Base-by-base conservation (phyloP, 2,329 filamentous ascomycete genomes). In the Myriosclerotinia scirpicola region DNA sequence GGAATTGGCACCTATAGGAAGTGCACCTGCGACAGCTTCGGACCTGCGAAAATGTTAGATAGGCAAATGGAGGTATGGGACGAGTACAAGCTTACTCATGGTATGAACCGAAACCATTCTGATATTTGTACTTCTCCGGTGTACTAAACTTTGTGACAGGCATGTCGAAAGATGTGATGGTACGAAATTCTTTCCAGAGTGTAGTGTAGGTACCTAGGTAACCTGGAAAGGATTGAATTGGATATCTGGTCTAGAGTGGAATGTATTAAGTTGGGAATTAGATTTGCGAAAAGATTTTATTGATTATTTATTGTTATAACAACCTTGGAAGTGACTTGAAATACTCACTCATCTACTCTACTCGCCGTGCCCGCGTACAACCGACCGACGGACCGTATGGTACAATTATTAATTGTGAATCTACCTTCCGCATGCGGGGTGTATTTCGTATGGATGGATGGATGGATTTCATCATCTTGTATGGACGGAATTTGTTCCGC, bases 31-130 rank as follows among this genome's bases (percentile, higher is more conserved):
- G 71, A 90, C 79, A 56, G 88, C 87, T 81, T 90, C 88, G 38
- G 85, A 83, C 75, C 86, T 88, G 69, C 14, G 11, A 50, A 22
- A 2, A 20, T n/a, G 30, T 73, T 66, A 71, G 67, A 53, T 58
- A 17, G 20, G 12, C n/a, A 7, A n/a, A 52, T 38, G 46, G 14
- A n/a, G 1, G 48, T 46, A 40, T n/a, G 50, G 2, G 4, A 15
- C 36, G 26, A 52, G 54, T 11, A n/a, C 38, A 50, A 36, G 42
- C 69, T 61, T 79, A 89, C 85, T 90, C 87, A 78, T 89, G 87
- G 77, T 90, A 88, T 56, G 84, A 86, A 75, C 81, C 81, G 79
- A 90, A 90, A 75, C 88, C 88, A 79, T 85, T 89, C 75, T 85
- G 85, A 77, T 90, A 90, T 70, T 78, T 81, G 79, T 90, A 90